Conservation (phyloP, 805 yeast genomes). For the Wickerhamiella brachini region DNA sequence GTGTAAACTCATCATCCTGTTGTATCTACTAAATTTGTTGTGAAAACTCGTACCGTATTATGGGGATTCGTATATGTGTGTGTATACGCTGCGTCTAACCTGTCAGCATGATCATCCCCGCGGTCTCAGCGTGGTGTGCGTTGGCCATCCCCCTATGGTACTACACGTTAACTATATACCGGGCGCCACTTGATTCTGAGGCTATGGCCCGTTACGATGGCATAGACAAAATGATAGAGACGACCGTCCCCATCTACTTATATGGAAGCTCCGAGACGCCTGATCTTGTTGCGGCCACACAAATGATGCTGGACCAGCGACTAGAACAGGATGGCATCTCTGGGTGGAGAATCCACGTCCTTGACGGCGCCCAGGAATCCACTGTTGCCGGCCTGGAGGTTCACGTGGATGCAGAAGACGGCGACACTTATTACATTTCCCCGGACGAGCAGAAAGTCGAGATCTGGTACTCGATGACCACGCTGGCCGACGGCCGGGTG, state of each 20-base stretch:
- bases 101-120: constrained; percentile 10
- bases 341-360: constrained; percentile 22
- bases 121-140: constrained; percentile 15
- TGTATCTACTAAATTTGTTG: neutral
- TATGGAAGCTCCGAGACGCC: constrained; percentile 43
- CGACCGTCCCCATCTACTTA: constrained; percentile 22
- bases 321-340: constrained; percentile 18
- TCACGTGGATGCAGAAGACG: constrained; percentile 26
- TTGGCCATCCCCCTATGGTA: constrained; percentile 40
- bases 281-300: constrained; percentile 47
- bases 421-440: constrained; percentile 34
- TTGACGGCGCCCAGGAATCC: constrained; percentile 16
- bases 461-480: constrained; percentile 29
- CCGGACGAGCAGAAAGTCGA: constrained; percentile 28
- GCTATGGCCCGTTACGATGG: constrained; percentile 27
- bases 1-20: too few relatives aligned
- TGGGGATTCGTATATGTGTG: too few relatives aligned
- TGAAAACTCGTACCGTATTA: too few relatives aligned
- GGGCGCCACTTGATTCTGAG: constrained; percentile 45
- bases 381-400: constrained; percentile 23
- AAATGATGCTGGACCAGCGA: constrained; percentile 33
- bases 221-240: constrained; percentile 17
- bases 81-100: too few relatives aligned
- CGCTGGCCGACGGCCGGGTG: constrained; percentile 42
- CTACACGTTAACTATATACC: constrained; percentile 44